Conservation (phyloP, 1,284 basidiomycete species). For the Ustilago loliicola region DNA sequence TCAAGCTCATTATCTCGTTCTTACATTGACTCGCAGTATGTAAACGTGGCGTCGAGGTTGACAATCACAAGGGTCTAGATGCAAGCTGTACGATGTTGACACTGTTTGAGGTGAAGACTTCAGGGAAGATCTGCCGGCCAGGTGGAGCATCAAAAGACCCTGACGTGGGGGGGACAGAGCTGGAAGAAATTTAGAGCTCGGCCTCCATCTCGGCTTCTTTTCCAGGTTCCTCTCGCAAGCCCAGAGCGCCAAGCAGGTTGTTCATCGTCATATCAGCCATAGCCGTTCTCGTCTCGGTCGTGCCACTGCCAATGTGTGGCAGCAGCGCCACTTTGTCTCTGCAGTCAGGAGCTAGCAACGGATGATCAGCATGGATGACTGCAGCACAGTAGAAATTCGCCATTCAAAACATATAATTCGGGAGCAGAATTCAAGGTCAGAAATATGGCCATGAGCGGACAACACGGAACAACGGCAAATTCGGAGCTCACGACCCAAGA, state of each 20-base stretch:
- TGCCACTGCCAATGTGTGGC: conserved; percentile 92
- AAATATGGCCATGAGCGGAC: conserved; percentile 9
- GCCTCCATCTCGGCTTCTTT: conserved; percentile 46
- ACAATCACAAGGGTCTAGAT: background rate
- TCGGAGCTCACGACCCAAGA: background rate
- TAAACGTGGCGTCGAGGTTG: background rate
- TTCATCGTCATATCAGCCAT: conserved; percentile 76
- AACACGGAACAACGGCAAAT: conserved; percentile 18
- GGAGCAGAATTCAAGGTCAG: conserved; percentile 4
- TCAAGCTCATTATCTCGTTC: background rate
- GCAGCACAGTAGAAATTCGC: background rate
- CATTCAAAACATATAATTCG: background rate
- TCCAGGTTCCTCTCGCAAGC: conserved; percentile 35
- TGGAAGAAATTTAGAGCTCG: conserved; percentile 37
- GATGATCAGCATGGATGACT: conserved; percentile 79
- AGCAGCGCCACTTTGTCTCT: conserved; percentile 79
- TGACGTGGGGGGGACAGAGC: background rate
- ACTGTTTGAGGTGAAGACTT: background rate
- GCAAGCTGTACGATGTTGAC: background rate
- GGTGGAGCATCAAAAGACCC: background rate
- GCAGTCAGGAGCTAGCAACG: conserved; percentile 75
- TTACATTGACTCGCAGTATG: too few relatives aligned
- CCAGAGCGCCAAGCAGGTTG: conserved; percentile 59
- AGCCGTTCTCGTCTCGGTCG: conserved; percentile 82
- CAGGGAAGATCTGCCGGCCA: background rate